Evolutionary conservation across 2,329 filamentous ascomycete genomes (phyloP), one percentile per base, ranked within the genome.

Genomic region (Exophiala oligosperma): DNA sequence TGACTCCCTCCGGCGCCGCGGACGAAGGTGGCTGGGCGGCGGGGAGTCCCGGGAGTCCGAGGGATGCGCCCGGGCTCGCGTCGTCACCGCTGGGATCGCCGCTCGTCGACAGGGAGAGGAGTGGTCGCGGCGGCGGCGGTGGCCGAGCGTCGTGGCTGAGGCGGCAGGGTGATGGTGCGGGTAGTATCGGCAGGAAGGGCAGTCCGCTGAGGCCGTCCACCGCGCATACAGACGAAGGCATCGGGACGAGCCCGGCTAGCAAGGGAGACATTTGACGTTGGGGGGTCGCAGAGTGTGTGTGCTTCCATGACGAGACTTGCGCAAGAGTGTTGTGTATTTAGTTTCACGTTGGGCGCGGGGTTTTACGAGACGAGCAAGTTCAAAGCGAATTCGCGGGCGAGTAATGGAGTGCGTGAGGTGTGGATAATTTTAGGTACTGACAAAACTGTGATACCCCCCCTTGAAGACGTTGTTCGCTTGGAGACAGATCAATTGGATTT

Each of bases 141-240:
- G 68, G 47, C 32, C 47, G 57, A 12, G 57, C 60, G 1, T 56
- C 49, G 24, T 66, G 68, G 52, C 41, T 62, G 54, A 53, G 60
- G 57, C 52, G 57, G 46, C 59, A 59, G 50, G 62, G 50, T 8
- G 53, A 50, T 4, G 47, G 12, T 43, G 40, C 5, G 14, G 11
- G 32, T 35, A 9, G 2, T 8, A 35, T 6, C 2, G 32, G 6
- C 32, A 70, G 67, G 37, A 67, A 67, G 17, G 73, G 74, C 2
- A 74, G 74, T 49, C 71, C 74, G 21, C 67, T 75, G 12, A 68
- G 71, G 48, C 67, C 69, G 5, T 65, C 62, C 35, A 67, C 68
- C 5, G 63, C 58, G 4, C 29, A 66, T 12, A 70, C 62, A 35
- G 70, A 73, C 62, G 69, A 71, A 56, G 68, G 67, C 12, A 60